Evolutionary conservation across 2,329 filamentous ascomycete species (phyloP).

Genomic region (Beauveria australis): DNA sequence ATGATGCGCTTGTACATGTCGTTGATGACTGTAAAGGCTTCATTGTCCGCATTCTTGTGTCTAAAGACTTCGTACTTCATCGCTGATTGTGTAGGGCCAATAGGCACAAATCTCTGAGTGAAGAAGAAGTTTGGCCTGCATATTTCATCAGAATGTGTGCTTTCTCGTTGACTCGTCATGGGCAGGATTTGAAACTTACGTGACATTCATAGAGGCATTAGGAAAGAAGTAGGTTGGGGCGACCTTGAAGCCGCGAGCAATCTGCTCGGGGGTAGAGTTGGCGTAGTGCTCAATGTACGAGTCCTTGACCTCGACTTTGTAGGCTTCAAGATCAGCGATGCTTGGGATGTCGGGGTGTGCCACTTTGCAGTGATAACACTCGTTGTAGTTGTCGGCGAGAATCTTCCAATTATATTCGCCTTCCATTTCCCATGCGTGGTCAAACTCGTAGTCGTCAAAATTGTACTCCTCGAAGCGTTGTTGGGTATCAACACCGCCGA

Average conservation of each 20-base stretch:
- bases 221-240: conserved; percentile 42
- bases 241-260: conserved; percentile 36
- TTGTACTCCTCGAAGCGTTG: conserved; percentile 36
- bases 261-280: conserved; percentile 38
- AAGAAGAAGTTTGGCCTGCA: conserved; percentile 53
- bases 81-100: conserved; percentile 36
- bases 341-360: conserved; percentile 50
- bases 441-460: conserved; percentile 46
- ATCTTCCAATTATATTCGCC: conserved; percentile 54
- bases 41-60: conserved; percentile 51
- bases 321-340: conserved; percentile 49
- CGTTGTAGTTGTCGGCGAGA: conserved; percentile 56
- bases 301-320: conserved; percentile 40
- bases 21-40: conserved; percentile 48
- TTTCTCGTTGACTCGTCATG: not conserved
- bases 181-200: conserved; percentile 27
- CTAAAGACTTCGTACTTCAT: conserved; percentile 58
- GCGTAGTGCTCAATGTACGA: conserved; percentile 43
- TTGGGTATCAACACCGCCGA: conserved; percentile 38
- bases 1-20: conserved; percentile 56
- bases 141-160: not conserved
- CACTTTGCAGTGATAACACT: conserved; percentile 55
- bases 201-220: conserved; percentile 41
- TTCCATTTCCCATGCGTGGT: conserved; percentile 50
- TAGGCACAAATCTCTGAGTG: conserved; percentile 54